These are phyloP conservation scores for Metschnikowia amazonensis DNA, from an alignment of 805 yeast genomes.

Conservation along the genomic window DNA sequence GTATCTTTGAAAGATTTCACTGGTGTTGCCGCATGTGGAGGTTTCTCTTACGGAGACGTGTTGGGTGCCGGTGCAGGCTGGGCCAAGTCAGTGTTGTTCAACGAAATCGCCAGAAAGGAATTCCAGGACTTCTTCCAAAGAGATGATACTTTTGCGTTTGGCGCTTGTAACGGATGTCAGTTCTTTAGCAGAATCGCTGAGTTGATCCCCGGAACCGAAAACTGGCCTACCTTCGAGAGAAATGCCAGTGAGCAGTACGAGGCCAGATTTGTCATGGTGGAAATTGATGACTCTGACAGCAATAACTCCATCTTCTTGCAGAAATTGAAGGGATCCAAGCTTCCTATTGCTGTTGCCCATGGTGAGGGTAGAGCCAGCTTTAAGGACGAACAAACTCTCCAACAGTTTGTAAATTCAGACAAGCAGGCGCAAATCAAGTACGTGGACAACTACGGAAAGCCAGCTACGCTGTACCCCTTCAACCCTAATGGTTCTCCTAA, in stretches of 20 bases:
- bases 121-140: constrained; percentile 82
- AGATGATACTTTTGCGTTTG: constrained; percentile 90
- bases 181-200: constrained; percentile 82
- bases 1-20: constrained; percentile 74
- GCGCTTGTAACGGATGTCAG: constrained; percentile 99
- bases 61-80: constrained; percentile 98
- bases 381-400: constrained; percentile 39
- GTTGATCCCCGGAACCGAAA: constrained; percentile 87
- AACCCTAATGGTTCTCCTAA: constrained; percentile 96
- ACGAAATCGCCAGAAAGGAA: constrained; percentile 69
- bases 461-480: constrained; percentile 80
- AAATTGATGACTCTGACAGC: constrained; percentile 51
- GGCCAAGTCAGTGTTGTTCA: constrained; percentile 94
- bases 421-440: constrained; percentile 69
- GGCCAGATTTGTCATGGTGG: constrained; percentile 89
- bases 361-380: constrained; percentile 96
- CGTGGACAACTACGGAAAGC: constrained; percentile 86
- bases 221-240: constrained; percentile 95
- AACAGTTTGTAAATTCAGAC: constrained; percentile 41
- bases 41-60: constrained; percentile 98
- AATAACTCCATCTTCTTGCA: constrained; percentile 67
- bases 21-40: constrained; percentile 98
- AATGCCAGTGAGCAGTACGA: constrained; percentile 93
- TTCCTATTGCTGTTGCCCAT: constrained; percentile 98
- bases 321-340: constrained; percentile 87